A percentile compares a stretch with the other conserved stretches of the same genome.
Evolutionary conservation across 1,284 basidiomycete genomes (phyloP).

Genomic region (Kwoniella shivajii): DNA sequence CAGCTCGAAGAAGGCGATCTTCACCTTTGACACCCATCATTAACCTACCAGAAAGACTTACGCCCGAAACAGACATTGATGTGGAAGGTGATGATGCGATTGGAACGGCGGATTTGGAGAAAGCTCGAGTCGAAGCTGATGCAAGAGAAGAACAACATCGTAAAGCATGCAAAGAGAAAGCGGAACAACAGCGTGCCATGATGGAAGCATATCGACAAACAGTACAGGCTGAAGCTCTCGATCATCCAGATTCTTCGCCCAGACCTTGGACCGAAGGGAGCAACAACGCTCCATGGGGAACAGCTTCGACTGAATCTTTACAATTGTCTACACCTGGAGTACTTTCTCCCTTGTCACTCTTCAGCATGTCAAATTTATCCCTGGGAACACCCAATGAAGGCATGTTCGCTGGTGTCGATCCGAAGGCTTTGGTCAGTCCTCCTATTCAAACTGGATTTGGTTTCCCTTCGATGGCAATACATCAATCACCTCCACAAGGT

Average conservation of each 20-base stretch:
- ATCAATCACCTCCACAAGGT: neutral
- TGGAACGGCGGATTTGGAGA: slow-evolving; percentile 45
- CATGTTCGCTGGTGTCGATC: slow-evolving; percentile 19
- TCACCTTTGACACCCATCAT: neutral
- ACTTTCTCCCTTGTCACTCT: slow-evolving; percentile 37
- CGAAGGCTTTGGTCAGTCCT: slow-evolving; percentile 27
- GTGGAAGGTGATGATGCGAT: slow-evolving; percentile 36
- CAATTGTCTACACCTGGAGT: slow-evolving; percentile 22
- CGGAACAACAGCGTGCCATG: slow-evolving; percentile 33
- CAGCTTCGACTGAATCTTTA: slow-evolving; percentile 26
- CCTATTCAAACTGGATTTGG: slow-evolving; percentile 17
- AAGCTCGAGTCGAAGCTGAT: slow-evolving; percentile 42
- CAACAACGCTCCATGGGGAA: slow-evolving; percentile 10
- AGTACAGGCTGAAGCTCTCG: slow-evolving; percentile 10
- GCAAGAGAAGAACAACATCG: slow-evolving; percentile 39
- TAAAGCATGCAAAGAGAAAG: slow-evolving; percentile 34
- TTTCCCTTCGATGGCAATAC: slow-evolving; percentile 1
- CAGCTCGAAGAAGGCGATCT: slow-evolving; percentile 14
- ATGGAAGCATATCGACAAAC: slow-evolving; percentile 41
- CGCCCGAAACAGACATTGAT: slow-evolving; percentile 17
- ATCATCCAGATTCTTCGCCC: slow-evolving; percentile 2
- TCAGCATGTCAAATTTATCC: slow-evolving; percentile 21
- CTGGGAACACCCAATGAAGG: slow-evolving; percentile 12
- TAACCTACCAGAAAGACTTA: slow-evolving; percentile 5
- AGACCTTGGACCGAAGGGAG: slow-evolving; percentile 29